Evolutionary conservation across 2,329 filamentous ascomycete species (phyloP), one percentile per base, ranked within the genome.

Genomic region (Colletotrichum sp.): DNA sequence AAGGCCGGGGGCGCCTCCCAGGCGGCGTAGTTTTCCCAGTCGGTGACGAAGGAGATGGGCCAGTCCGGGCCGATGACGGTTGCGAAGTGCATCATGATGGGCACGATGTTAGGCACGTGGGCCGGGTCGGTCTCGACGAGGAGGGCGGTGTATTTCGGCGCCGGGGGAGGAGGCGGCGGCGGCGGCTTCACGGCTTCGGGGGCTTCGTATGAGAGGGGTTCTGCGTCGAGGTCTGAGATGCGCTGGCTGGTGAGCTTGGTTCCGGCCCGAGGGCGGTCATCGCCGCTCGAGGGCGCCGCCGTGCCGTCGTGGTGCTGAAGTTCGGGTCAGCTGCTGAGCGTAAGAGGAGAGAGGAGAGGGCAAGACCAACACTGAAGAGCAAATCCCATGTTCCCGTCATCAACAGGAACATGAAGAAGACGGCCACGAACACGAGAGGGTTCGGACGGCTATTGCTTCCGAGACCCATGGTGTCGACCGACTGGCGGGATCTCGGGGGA

Each of bases 11-110:
- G 71, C 3, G 34, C 56, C 36, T 26, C 77, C 34, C 78, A 67
- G 6, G 77, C 56, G 61, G 78, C 79, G 15, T 76, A 81, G 67
- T 21, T 70, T 10, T 9, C 79, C 79, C 26, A 80, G 77, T 5
- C 82, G 80, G 4, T 87, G 87, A 78, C 84, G 86, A 60, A 87
- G 82, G 30, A 87, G 80, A 88, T 83, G 8, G 86, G 86, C 86
- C 87, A 88, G 15, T 77, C 76, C n/a, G 86, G 85, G 2, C 86
- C 87, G 6, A 88, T 83, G 16, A 86, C 83, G 61, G 79, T 79
- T 48, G 81, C 78, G 76, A 84, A 86, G 74, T 86, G 84, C 18
- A 86, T 77, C 52, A 86, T 81, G 18, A 86, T 76, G 9, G 85
- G 84, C 38, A 85, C 78, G 16, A 86, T 78, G 36, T 82, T 80